Conservation (phyloP, 2,329 filamentous ascomycete species). For the Didymella glomerata region DNA sequence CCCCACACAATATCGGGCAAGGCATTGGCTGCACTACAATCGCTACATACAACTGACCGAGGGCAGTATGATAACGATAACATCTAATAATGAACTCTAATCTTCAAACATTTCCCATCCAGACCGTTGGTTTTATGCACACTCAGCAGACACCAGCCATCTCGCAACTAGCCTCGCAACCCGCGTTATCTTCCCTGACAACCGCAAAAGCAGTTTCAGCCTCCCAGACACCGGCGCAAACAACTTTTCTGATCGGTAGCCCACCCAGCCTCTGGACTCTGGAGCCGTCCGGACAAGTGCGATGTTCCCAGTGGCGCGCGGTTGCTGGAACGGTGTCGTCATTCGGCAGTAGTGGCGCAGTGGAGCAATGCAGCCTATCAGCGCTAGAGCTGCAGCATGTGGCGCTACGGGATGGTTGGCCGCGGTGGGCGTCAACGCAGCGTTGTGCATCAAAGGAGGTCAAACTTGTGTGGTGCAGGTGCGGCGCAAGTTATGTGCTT, state of each 20-base stretch:
- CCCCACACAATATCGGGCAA: constrained; percentile 24
- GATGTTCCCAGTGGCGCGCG: constrained; percentile 10
- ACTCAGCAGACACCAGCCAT: background rate
- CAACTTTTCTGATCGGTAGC: background rate
- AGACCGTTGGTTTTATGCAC: background rate
- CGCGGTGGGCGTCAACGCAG: background rate
- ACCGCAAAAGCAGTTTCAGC: background rate
- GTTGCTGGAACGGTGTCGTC: constrained; percentile 15
- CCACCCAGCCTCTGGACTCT: background rate
- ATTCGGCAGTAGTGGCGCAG: constrained; percentile 11
- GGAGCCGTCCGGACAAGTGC: background rate
- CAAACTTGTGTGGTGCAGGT: background rate
- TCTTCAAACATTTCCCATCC: constrained; percentile 1
- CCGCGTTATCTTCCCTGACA: background rate
- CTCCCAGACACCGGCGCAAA: background rate
- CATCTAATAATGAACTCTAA: constrained; percentile 18
- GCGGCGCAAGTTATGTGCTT: background rate
- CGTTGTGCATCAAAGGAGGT: background rate
- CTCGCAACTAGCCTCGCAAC: background rate
- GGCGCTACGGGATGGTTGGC: background rate
- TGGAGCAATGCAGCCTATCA: constrained; percentile 9
- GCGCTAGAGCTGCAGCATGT: constrained; percentile 10
- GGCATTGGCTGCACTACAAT: constrained; percentile 28
- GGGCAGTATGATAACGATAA: constrained; percentile 16
- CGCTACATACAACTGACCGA: constrained; percentile 20